phyloP scores from a whole-genome alignment of 371 early-diverging fungal genomes.

The Actinomucor elegans region DNA sequence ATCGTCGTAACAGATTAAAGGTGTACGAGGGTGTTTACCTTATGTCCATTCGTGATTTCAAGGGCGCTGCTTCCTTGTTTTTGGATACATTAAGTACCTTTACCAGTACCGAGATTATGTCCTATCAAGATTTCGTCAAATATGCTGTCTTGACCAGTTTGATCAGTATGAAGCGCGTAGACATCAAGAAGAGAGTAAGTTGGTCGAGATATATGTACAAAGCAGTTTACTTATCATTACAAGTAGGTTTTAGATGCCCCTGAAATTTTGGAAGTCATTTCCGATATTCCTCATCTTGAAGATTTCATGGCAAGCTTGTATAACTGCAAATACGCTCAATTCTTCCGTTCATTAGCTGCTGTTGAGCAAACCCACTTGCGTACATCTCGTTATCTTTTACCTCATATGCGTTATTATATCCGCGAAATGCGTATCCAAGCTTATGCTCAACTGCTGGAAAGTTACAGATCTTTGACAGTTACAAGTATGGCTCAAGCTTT shows the following conservation, averaged over 20 bases:
- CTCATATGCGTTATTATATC: slow-evolving; percentile 89
- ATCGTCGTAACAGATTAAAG: slow-evolving; percentile 98
- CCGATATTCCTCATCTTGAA: slow-evolving; percentile 84
- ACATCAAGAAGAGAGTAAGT: slow-evolving; percentile 82
- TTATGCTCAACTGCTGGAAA: slow-evolving; percentile 97
- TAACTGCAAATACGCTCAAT: slow-evolving; percentile 91
- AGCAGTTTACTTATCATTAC: too few relatives aligned
- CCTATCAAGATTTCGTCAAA: slow-evolving; percentile 96
- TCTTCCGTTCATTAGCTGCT: slow-evolving; percentile 75
- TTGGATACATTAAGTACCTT: slow-evolving; percentile 97
- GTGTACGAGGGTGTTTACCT: slow-evolving; percentile 96
- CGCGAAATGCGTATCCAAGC: slow-evolving; percentile 98
- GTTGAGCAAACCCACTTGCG: slow-evolving; percentile 52
- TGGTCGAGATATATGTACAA: too few relatives aligned
- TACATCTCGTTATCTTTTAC: slow-evolving; percentile 67
- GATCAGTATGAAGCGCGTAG: slow-evolving; percentile 87
- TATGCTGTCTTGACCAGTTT: slow-evolving; percentile 92
- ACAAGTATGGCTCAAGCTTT: slow-evolving; percentile 97
- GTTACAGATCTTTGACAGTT: slow-evolving; percentile 94
- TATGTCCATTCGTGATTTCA: slow-evolving; percentile 95
- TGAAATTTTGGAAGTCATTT: slow-evolving; percentile 95
- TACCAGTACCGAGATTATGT: slow-evolving; percentile 95
- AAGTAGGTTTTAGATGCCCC: slow-evolving; percentile 92
- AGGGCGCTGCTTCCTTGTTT: slow-evolving; percentile 87
- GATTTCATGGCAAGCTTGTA: slow-evolving; percentile 88